Base-by-base conservation (phyloP, 805 yeast genomes). In the Priceomyces castillae region DNA sequence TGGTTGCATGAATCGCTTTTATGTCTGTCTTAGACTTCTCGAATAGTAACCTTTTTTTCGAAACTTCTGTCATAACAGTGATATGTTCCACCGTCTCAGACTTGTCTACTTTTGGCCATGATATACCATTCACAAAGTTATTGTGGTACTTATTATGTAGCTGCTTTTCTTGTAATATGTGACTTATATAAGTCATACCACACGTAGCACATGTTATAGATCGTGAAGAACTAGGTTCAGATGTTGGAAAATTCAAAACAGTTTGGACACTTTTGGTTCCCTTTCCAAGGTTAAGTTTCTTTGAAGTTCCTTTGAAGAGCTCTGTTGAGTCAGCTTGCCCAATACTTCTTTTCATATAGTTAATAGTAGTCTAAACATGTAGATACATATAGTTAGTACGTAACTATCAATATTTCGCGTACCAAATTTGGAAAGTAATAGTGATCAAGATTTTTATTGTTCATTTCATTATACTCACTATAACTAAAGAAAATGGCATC, bases 81-180 rank as follows among this genome's bases (percentile, higher is more conserved):
- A 43, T 16, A 11, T 38, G 7, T 25, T 39, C 39, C 12, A 52
- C 36, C 9, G 46, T 47, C 31, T 49, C 45, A 4, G 33, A 45
- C 5, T 16, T 18, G 10, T 30, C 31, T 9, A 31, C 15, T 10
- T 14, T 12, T 4, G 63, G 57, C 83, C 86, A 81, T 17, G 58
- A 59, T 3, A 76, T 59, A 0, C 88, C 87, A 40, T 67, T 65
- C 12, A 75, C 41, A 36, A 74, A 76, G 19, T 64, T 52, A 17
- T 59, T 58, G 54, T 84, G 92, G 55, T 74, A 80, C 44, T 64
- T 71, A 1, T 63, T 53, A 50, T 84, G 92, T 4, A 70, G 37
- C 18, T 64, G 61, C n/a, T 55, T 54, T 43, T 81, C 86, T 9
- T 62, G 48, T 6, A 59, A 56, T 5, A 75, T 46, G 44, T 71